Conservation (phyloP, 2,329 filamentous ascomycete species). For the Didymella pomorum region DNA sequence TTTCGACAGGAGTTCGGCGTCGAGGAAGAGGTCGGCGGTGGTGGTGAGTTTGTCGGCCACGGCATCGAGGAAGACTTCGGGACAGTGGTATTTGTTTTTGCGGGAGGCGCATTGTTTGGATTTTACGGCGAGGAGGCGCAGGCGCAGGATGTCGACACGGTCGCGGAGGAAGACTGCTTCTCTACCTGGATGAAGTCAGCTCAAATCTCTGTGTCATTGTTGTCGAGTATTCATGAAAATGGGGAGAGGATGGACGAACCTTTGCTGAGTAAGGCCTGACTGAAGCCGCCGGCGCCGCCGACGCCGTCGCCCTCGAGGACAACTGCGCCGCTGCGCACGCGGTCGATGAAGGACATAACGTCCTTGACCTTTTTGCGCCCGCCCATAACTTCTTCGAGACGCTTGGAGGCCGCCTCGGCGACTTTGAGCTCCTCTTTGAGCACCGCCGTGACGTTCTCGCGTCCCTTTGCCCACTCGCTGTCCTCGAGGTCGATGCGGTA, state of each 20-base stretch:
- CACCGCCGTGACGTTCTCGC: slow-evolving; percentile 80
- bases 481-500: slow-evolving; percentile 96
- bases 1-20: slow-evolving; percentile 94
- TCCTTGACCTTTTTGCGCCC: slow-evolving; percentile 86
- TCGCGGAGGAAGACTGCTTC: slow-evolving; percentile 95
- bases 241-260: slow-evolving; percentile 62
- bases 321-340: slow-evolving; percentile 84
- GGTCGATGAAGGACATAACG: slow-evolving; percentile 90
- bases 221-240: neutral
- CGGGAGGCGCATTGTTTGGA: slow-evolving; percentile 85
- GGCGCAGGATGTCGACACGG: slow-evolving; percentile 85
- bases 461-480: slow-evolving; percentile 83
- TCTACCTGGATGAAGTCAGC: slow-evolving; percentile 67
- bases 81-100: slow-evolving; percentile 95
- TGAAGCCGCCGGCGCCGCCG: slow-evolving; percentile 92
- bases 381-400: slow-evolving; percentile 78
- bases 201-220: too few species aligned
- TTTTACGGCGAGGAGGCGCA: slow-evolving; percentile 87
- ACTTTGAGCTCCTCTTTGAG: slow-evolving; percentile 88
- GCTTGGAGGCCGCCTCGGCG: slow-evolving; percentile 79
- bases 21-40: slow-evolving; percentile 95
- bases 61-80: slow-evolving; percentile 96
- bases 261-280: slow-evolving; percentile 80
- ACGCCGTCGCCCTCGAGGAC: slow-evolving; percentile 82
- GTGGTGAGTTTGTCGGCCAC: slow-evolving; percentile 94